A percentile compares a stretch with the other conserved stretches of the same genome.
phyloP scores from a whole-genome alignment of 352 stramenopile genomes.

The Pythium oligandrum region DNA sequence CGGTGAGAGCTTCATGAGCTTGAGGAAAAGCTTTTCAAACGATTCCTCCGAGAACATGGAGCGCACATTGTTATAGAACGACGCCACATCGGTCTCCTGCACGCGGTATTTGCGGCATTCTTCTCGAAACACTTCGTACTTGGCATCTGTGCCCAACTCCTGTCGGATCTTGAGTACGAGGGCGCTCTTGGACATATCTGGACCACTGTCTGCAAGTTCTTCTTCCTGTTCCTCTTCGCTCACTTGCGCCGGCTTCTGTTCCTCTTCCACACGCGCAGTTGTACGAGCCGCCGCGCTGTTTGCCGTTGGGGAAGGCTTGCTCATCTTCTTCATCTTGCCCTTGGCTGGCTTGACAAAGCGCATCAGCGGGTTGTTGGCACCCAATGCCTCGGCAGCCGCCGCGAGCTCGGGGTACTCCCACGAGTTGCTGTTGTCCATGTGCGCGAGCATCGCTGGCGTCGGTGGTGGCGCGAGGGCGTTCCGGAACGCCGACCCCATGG shows the following conservation, averaged over 20 bases:
- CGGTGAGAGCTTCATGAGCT: slow-evolving; percentile 68
- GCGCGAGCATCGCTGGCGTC: slow-evolving; percentile 64
- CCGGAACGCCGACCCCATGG: slow-evolving; percentile 41
- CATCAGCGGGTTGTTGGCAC: slow-evolving; percentile 78
- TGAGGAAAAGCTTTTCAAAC: slow-evolving; percentile 75
- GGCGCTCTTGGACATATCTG: slow-evolving; percentile 57
- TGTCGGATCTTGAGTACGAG: slow-evolving; percentile 77
- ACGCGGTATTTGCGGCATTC: slow-evolving; percentile 68
- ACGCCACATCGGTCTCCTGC: slow-evolving; percentile 45
- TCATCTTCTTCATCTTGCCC: slow-evolving; percentile 66
- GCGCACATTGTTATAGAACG: slow-evolving; percentile 73
- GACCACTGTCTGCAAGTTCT: slow-evolving; percentile 19
- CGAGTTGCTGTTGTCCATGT: slow-evolving; percentile 52
- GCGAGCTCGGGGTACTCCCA: slow-evolving; percentile 76
- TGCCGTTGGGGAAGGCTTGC: slow-evolving; percentile 15
- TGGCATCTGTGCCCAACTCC: slow-evolving; percentile 67
- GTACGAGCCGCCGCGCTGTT: neutral
- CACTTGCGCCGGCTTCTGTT: slow-evolving; percentile 28
- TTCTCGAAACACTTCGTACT: slow-evolving; percentile 82
- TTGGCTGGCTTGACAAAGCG: slow-evolving; percentile 72
- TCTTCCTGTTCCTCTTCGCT: slow-evolving; percentile 34
- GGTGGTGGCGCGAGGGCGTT: slow-evolving; percentile 66
- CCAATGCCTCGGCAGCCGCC: slow-evolving; percentile 56
- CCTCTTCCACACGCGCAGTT: slow-evolving; percentile 28
- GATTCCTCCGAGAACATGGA: slow-evolving; percentile 50